phyloP scores from a whole-genome alignment of 148 eudicot genomes.

The Rhododendron kiyosumense region DNA sequence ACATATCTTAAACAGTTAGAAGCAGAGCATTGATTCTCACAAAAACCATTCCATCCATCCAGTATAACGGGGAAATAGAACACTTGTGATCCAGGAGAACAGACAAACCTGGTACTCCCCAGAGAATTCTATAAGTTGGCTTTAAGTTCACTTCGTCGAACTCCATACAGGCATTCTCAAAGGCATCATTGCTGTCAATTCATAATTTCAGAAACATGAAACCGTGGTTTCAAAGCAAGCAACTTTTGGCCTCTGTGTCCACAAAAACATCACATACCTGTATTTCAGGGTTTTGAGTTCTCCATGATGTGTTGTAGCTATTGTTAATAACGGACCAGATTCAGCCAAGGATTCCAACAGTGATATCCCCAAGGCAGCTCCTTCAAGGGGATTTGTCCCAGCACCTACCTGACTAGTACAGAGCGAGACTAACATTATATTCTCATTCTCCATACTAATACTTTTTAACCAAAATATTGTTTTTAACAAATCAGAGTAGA shows the following conservation, averaged over 20 bases:
- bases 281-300: conserved; percentile 97
- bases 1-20: background rate
- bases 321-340: conserved; percentile 68
- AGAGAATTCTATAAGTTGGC: conserved; percentile 91
- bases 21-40: background rate
- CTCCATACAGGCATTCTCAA: conserved; percentile 99
- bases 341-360: conserved; percentile 85
- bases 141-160: conserved; percentile 93
- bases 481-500: background rate
- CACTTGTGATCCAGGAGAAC: background rate
- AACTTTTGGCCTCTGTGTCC: background rate
- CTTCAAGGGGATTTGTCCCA: conserved; percentile 99
- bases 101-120: conserved; percentile 94
- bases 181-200: conserved; percentile 59
- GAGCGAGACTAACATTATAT: conserved; percentile 1
- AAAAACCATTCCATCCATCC: background rate
- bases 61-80: background rate
- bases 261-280: conserved; percentile 38
- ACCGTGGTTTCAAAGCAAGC: conserved; percentile 5
- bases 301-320: conserved; percentile 96
- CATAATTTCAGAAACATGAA: conserved; percentile 11
- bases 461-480: background rate
- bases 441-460: background rate
- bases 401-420: conserved; percentile 72
- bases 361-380: conserved; percentile 99